phyloP scores from a whole-genome alignment of 495 filamentous ascomycete species.

The Pseudoneurospora amorphoporcata region DNA sequence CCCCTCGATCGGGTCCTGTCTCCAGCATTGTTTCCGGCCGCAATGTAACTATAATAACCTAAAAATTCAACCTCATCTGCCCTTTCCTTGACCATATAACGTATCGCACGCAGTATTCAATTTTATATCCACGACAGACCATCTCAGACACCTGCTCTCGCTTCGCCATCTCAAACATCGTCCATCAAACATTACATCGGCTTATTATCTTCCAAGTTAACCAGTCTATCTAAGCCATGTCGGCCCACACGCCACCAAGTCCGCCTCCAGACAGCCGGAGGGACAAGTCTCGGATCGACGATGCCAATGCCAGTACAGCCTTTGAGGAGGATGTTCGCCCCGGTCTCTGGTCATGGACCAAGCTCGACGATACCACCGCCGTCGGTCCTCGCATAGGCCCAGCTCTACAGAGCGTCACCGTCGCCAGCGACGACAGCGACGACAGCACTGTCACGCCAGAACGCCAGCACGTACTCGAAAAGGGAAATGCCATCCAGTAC shows the following conservation, averaged over 20 bases:
- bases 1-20: not conserved
- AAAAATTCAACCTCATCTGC: not conserved
- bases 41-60: not conserved
- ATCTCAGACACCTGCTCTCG: not conserved
- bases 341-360: not conserved
- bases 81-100: not conserved
- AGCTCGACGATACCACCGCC: not conserved
- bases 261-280: not conserved
- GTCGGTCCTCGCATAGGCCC: constrained; percentile 38
- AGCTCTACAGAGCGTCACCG: constrained; percentile 21
- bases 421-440: constrained; percentile 28
- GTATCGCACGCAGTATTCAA: not conserved
- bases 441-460: constrained; percentile 42
- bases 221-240: not conserved
- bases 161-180: not conserved
- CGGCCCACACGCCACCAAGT: not conserved
- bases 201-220: not conserved
- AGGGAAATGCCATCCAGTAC: constrained; percentile 74
- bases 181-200: not conserved
- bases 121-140: not conserved
- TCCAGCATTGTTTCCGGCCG: not conserved
- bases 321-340: not conserved
- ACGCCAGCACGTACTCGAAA: constrained; percentile 69
- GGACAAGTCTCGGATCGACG: not conserved
- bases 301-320: not conserved